Evolutionary conservation across 371 early-diverging fungal species (phyloP), one percentile per base, ranked within the genome.

Genomic region (Batrachochytrium dendrobatidis): DNA sequence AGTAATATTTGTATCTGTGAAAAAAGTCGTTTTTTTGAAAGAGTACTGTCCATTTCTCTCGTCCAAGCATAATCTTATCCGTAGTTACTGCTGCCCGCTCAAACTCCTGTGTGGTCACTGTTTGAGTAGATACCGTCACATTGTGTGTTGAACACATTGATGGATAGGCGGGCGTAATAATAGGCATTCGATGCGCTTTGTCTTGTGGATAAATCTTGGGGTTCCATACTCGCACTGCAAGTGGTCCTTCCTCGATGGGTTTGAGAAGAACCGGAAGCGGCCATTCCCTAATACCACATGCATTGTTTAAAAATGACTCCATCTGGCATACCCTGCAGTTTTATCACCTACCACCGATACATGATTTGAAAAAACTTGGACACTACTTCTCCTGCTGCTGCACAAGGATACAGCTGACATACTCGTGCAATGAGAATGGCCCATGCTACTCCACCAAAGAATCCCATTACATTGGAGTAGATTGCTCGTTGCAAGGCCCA

Each of bases 131-230:
- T 35, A 76, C 75, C 0, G 92, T 89, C 10, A 99, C 96, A 66
- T 99, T 99, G 75, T 99, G 99, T 0, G 99, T 99, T 1, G 99
- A 86, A 70, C 99, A 99, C 94, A 99, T 99, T 24, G 95, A 92
- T 20, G 99, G 99, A 69, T 99, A 99, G 0, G 98, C 98, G 6
- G 99, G 99, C 15, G 99, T 99, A 61, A 99, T 99, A 53, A 99
- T 91, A 0, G 99, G 99, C 99, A 99, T 99, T 31, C 86, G 83
- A 70, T 99, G 99, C 18, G 79, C 83, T 58, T 78, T 80, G 68
- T 99, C 99, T 7, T 84, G 74, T 0, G 89, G 86, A 76, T 97
- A 90, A 0, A 91, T 61, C 77, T 84, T 83, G 49, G 99, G 99
- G 70, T 99, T 99, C 99, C 99, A 99, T 2, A 98, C 94, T 55